Conservation (phyloP, 78 protist genomes). For the Dictyostelium discoideum region DNA sequence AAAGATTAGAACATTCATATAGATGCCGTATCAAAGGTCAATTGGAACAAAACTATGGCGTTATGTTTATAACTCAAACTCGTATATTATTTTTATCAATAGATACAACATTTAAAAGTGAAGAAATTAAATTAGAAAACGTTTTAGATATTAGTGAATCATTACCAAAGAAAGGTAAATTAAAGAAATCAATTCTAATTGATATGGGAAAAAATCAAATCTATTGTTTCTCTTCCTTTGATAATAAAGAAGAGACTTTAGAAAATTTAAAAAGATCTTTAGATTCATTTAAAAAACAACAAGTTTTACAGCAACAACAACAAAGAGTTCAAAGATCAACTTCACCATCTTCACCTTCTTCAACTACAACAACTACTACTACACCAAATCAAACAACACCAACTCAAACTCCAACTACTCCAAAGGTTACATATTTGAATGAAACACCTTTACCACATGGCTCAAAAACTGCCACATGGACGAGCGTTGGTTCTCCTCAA, state of each 20-base stretch:
- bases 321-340: not conserved
- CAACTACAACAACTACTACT: not conserved
- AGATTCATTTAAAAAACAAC: not conserved
- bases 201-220: not conserved
- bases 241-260: not conserved
- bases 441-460: not conserved
- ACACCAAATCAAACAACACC: not conserved
- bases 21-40: conserved; percentile 4
- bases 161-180: not conserved
- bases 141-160: not conserved
- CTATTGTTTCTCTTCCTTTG: not conserved
- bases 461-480: not conserved
- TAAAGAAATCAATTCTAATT: conserved; percentile 14
- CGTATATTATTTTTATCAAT: not conserved
- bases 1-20: not conserved
- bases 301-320: not conserved
- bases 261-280: not conserved
- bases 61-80: not conserved
- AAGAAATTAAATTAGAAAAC: not conserved
- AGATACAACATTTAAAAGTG: not conserved
- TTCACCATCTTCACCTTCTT: not conserved
- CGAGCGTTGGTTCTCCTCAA: not conserved
- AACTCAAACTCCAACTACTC: not conserved
- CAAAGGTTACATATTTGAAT: not conserved
- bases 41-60: not conserved